Base-by-base conservation (phyloP, 176 grass and related monocot genomes). In the Leersia perrieri region DNA sequence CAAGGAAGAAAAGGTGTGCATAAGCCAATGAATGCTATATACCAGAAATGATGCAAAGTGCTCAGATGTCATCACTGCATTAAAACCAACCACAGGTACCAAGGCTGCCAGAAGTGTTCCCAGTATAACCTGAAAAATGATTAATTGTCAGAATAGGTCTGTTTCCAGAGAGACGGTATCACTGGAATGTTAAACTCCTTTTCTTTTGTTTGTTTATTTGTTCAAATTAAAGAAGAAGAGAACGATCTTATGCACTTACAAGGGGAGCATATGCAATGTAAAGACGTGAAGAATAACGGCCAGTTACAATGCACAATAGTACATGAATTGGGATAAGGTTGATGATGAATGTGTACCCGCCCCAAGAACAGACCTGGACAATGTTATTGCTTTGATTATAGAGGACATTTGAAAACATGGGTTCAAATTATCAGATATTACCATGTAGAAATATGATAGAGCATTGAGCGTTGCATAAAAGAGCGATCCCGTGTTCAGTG, bases 251-350 rank as follows among this genome's bases (percentile, higher is more conserved):
- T 72, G 67, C 60, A 91, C 97, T 99, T 88, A 99, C 97, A 84
- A 99, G 91, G 81, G 97, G 97, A 35, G 93, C 92, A 88, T 99
- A 99, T 30, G 97, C 93, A 91, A 99, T 96, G 83, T 99, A 99
- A 67, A 99, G 90, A 7, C 97, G 87, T 13, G 91, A 88, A 72
- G 97, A 99, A 78, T 96, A 99, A 58, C 97, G 97, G 26, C 97
- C 97, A 38, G 97, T 99, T 80, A 99, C 85, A 88, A 99, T 96
- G 71, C 97, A 99, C 73, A 99, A 66, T 13, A 99, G 91, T 63
- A 99, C 97, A 66, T 99, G 97, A 89, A 99, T 99, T 27, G 97
- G 97, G 69, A 99, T 99, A 77, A 99, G 93, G 80, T 99, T 99
- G 65, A 99, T 96, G 72, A 99, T 99, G 87, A 99, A 99, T 74